A percentile compares a stretch with the other conserved stretches of the same genome.
Evolutionary conservation across 768 basidiomycete species (phyloP).

Genomic region (Amanita muscaria): DNA sequence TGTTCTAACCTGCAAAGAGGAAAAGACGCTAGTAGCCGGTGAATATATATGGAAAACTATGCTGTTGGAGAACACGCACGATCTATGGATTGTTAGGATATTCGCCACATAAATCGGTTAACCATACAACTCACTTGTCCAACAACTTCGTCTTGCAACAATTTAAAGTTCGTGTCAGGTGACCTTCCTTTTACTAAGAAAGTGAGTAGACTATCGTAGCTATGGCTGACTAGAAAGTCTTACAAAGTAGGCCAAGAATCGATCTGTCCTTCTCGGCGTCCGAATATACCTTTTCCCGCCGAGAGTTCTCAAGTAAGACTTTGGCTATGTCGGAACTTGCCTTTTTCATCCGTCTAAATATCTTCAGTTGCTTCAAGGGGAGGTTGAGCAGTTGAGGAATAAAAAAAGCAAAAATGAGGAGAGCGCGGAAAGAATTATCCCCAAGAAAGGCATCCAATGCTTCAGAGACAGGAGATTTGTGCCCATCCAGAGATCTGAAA

Average conservation of each 20-base stretch:
- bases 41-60: background rate
- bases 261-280: background rate
- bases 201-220: background rate
- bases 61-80: background rate
- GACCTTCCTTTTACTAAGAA: background rate
- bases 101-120: background rate
- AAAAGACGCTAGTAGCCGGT: background rate
- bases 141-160: background rate
- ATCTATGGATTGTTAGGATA: background rate
- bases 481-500: background rate
- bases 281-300: background rate
- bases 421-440: background rate
- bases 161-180: background rate
- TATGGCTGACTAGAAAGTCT: background rate
- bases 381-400: background rate
- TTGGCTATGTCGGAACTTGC: background rate
- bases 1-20: background rate
- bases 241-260: slow-evolving; percentile 1
- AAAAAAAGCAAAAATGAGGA: background rate
- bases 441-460: background rate
- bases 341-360: background rate
- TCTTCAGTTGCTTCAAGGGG: background rate
- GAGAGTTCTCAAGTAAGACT: background rate
- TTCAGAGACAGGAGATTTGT: background rate
- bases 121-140: background rate